Evolutionary conservation across 2,329 filamentous ascomycete species (phyloP).

Genomic region (Lachnellula arida): DNA sequence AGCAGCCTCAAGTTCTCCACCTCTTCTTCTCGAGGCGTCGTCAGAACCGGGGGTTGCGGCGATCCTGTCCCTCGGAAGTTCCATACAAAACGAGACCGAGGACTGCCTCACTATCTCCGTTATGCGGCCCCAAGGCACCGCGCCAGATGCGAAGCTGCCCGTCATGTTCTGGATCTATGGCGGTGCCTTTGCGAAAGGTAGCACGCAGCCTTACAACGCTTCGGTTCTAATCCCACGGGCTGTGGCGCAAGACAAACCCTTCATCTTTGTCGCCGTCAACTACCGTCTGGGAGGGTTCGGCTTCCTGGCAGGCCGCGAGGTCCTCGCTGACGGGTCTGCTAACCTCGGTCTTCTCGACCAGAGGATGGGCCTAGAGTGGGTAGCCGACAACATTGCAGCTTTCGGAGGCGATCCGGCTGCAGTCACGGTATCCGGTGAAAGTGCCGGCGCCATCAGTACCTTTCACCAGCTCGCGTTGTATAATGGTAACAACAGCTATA

Average conservation of each 20-base stretch:
- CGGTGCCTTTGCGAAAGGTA: conserved; percentile 55
- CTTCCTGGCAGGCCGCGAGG: conserved; percentile 64
- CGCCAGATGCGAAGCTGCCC: conserved; percentile 51
- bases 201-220: conserved; percentile 47
- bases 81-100: conserved; percentile 49
- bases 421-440: conserved; percentile 75
- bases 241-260: conserved; percentile 49
- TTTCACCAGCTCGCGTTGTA: conserved; percentile 72
- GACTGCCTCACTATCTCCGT: conserved; percentile 60
- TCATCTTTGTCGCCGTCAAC: conserved; percentile 72
- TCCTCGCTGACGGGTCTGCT: conserved; percentile 59
- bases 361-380: conserved; percentile 54
- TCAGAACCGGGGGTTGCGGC: conserved; percentile 45
- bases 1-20: conserved; percentile 34
- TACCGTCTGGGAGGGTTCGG: conserved; percentile 72
- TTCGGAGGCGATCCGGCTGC: conserved; percentile 77
- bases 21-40: conserved; percentile 7
- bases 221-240: conserved; percentile 41
- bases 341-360: conserved; percentile 72
- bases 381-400: conserved; percentile 67
- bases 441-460: conserved; percentile 65
- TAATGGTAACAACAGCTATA: conserved; percentile 67
- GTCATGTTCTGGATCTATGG: conserved; percentile 68
- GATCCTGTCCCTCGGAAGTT: conserved; percentile 52
- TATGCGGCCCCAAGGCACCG: conserved; percentile 52